Evolutionary conservation across 352 stramenopile species (phyloP), one percentile per base, ranked within the genome.

Genomic region (Phytophthora chlamydospora): DNA sequence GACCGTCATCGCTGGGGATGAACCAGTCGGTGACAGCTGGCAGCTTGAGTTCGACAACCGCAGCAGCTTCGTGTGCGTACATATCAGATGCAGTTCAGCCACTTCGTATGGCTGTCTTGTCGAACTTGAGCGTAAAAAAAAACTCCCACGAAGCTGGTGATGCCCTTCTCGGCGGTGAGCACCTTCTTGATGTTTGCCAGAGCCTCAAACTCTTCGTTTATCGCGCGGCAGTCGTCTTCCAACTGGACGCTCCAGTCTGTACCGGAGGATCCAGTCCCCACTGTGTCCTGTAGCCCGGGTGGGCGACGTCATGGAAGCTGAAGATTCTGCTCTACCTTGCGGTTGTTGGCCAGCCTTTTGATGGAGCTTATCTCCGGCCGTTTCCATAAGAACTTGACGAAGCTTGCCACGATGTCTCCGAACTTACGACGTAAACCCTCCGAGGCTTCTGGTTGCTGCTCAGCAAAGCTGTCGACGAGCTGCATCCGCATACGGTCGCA

Each of bases 291-390:
- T 12, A 71, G 43, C 16, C 52, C n/a, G n/a, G 39, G 63, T 72
- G 57, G 10, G 68, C 54, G 43, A 62, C 63, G n/a, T 63, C 24
- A 33, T 72, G 57, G 50, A 72, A 67, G 8, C 35, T 14, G 31
- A 32, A 31, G 16, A 70, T 40, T 24, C 35, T 49, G 27, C 35
- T 58, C 48, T 17, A 70, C 55, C 34, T 70, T 70, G 27, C 55
- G 62, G 48, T 55, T 56, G 34, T 38, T 60, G 39, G 49, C 62
- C 34, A 70, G 41, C 2, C 48, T 41, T 19, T 58, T 53, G 44
- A 68, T 10, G 36, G 58, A 42, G 32, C 51, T 58, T 31, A 19
- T 33, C 29, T 55, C 38, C 27, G 31, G 24, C 24, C 52, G 52
- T 13, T 46, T 58, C 19, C 31, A 12, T 21, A 62, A 39, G 51